Evolutionary conservation across 2,329 filamentous ascomycete genomes (phyloP).

Genomic region (Cladosporium velox): DNA sequence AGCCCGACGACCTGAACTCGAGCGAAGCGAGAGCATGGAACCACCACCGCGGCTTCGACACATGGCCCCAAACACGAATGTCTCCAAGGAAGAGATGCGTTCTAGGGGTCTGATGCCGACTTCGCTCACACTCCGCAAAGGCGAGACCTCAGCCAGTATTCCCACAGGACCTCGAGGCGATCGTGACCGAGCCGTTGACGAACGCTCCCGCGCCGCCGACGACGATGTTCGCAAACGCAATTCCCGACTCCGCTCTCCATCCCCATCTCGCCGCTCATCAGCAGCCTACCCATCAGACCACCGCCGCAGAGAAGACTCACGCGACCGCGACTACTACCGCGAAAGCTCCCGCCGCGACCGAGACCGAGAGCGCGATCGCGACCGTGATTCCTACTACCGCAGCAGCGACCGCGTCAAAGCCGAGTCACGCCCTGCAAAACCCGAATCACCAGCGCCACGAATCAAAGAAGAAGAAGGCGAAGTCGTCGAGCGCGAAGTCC

Average conservation of each 20-base stretch:
- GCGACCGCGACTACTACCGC: conserved; percentile 23
- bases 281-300: conserved; percentile 24
- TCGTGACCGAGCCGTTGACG: conserved; percentile 9
- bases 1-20: conserved; percentile 53
- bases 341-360: conserved; percentile 13
- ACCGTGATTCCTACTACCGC: conserved; percentile 32
- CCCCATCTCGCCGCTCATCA: conserved; percentile 27
- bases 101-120: conserved; percentile 37
- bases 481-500: conserved; percentile 20
- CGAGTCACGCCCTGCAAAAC: neutral
- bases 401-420: conserved; percentile 26
- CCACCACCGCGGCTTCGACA: conserved; percentile 43
- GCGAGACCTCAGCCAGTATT: conserved; percentile 26
- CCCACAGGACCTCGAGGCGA: conserved; percentile 16
- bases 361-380: conserved; percentile 26
- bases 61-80: conserved; percentile 27
- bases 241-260: conserved; percentile 32
- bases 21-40: conserved; percentile 45
- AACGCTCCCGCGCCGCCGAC: conserved; percentile 24
- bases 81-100: conserved; percentile 34
- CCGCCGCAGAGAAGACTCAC: conserved; percentile 32
- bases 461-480: conserved; percentile 24
- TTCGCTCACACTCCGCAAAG: conserved; percentile 35
- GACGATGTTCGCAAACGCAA: conserved; percentile 26
- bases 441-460: neutral